These are phyloP conservation scores for Elongisporangium prolatum DNA, from an alignment of 352 stramenopile genomes.

Conservation along the genomic window DNA sequence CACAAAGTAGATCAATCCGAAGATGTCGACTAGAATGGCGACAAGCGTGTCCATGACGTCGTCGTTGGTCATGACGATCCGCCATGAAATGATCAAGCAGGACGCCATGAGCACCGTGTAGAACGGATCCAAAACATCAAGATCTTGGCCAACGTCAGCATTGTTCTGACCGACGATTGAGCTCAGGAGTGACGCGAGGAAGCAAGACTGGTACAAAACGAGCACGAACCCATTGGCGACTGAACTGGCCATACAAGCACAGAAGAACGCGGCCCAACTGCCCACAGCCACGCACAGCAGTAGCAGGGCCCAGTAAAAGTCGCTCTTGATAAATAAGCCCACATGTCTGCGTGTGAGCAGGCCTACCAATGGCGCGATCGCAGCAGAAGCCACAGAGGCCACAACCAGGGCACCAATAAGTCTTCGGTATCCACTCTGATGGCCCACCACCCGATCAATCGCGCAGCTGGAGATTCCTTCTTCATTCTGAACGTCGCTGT, in stretches of 20 bases:
- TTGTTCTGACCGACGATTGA: conserved; percentile 52
- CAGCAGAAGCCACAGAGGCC: neutral
- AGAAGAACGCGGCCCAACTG: conserved; percentile 22
- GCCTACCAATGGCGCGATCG: neutral
- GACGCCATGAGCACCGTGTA: conserved; percentile 48
- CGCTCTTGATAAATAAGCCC: neutral
- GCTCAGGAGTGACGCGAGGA: conserved; percentile 55
- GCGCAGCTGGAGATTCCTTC: neutral
- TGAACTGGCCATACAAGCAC: conserved; percentile 34
- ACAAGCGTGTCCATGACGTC: conserved; percentile 50
- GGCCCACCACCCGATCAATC: neutral
- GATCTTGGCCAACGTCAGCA: conserved; percentile 19
- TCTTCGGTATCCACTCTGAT: neutral
- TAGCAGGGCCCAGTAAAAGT: conserved; percentile 7
- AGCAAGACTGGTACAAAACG: conserved; percentile 43
- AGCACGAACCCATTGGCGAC: conserved; percentile 33
- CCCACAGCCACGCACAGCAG: conserved; percentile 22
- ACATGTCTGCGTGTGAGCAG: neutral
- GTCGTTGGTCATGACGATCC: conserved; percentile 43
- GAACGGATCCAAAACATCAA: conserved; percentile 51
- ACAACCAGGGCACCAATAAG: neutral
- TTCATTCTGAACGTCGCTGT: neutral
- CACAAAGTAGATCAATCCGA: conserved; percentile 47
- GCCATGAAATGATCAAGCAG: conserved; percentile 45
- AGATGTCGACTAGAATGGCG: conserved; percentile 47